phyloP scores from a whole-genome alignment of 257 asterid genomes.

The Solanum megistacrolobum region DNA sequence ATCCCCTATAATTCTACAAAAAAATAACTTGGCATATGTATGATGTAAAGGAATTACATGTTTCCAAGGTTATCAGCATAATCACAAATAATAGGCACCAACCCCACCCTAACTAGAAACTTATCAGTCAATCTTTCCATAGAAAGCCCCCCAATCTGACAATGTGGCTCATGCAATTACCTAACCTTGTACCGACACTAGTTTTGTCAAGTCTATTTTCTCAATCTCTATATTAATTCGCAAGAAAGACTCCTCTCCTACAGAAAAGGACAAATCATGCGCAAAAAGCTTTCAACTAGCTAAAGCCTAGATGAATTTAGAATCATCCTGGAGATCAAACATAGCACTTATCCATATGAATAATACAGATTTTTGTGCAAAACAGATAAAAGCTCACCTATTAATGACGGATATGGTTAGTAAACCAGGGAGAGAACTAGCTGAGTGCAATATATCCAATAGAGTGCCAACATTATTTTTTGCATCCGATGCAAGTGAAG shows the following conservation, averaged over 20 bases:
- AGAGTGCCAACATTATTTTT: constrained; percentile 52
- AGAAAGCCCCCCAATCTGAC: not conserved
- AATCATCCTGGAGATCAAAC: not conserved
- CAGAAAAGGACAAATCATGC: not conserved
- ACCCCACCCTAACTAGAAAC: not conserved
- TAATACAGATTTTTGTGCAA: not conserved
- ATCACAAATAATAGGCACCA: not conserved
- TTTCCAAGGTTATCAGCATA: not conserved
- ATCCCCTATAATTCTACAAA: not conserved
- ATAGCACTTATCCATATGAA: not conserved
- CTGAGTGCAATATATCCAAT: constrained; percentile 61
- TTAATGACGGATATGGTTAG: constrained; percentile 67
- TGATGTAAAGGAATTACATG: not conserved
- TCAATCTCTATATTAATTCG: not conserved
- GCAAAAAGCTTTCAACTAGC: not conserved
- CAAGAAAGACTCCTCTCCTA: not conserved
- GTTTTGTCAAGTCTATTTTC: not conserved
- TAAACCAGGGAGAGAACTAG: constrained; percentile 66
- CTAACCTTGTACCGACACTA: not conserved
- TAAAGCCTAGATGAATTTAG: not conserved
- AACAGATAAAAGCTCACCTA: constrained; percentile 50
- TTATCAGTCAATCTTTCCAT: not conserved
- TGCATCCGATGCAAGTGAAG: constrained; percentile 63
- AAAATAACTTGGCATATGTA: not conserved
- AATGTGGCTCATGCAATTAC: not conserved